Conservation (phyloP, 1,284 basidiomycete genomes). For the Papiliotrema terrestris region DNA sequence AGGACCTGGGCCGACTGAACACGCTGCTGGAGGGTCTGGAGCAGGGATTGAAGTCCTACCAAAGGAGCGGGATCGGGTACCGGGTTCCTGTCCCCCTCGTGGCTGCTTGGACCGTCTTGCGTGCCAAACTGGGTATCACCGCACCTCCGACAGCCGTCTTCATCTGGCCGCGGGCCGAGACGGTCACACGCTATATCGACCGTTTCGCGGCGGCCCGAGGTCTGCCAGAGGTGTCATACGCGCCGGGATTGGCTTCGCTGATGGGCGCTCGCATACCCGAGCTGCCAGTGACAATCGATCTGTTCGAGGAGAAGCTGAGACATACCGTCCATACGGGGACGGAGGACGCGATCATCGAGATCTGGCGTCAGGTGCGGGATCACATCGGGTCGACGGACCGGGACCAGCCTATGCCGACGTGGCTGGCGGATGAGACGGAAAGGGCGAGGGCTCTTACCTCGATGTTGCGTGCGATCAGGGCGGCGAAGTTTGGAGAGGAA, state of each 20-base stretch:
- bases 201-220: neutral
- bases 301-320: slow-evolving; percentile 2
- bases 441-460: neutral
- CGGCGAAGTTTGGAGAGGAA: neutral
- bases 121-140: neutral
- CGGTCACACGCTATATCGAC: slow-evolving; percentile 3
- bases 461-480: neutral
- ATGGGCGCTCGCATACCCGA: neutral
- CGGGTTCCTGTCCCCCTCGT: slow-evolving; percentile 5
- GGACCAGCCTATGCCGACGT: neutral
- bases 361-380: slow-evolving; percentile 8
- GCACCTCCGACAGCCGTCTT: neutral
- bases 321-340: slow-evolving; percentile 1
- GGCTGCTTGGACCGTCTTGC: slow-evolving; percentile 13
- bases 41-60: neutral
- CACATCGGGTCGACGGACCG: neutral
- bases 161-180: neutral
- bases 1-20: neutral
- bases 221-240: neutral
- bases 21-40: slow-evolving; percentile 2
- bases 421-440: neutral
- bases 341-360: neutral
- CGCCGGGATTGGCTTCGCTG: neutral
- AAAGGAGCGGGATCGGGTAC: neutral
- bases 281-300: slow-evolving; percentile 1